phyloP scores from a whole-genome alignment of 768 basidiomycete genomes.

The Lactarius akahatsu region DNA sequence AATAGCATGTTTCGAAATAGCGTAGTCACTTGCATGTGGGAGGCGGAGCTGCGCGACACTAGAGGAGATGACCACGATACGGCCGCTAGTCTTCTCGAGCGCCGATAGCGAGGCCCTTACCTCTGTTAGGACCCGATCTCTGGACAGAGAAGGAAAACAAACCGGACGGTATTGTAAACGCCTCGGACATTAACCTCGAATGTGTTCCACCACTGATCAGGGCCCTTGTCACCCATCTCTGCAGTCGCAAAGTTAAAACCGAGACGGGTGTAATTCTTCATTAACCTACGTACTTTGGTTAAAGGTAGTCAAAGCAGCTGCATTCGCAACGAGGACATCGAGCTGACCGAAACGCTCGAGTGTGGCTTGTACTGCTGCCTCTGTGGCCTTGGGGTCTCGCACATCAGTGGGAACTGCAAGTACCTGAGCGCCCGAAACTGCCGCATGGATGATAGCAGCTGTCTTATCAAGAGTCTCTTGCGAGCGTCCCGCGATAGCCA shows the following conservation, averaged over 20 bases:
- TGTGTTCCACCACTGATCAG: too few species aligned
- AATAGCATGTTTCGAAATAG: too few species aligned
- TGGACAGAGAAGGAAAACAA: background rate
- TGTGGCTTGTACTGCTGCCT: background rate
- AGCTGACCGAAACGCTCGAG: too few species aligned
- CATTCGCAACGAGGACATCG: too few species aligned
- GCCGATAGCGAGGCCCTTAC: slow-evolving; percentile 10
- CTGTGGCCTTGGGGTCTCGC: background rate
- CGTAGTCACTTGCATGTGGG: too few species aligned
- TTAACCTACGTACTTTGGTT: background rate
- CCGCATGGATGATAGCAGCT: slow-evolving; percentile 5
- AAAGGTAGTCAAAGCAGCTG: too few species aligned
- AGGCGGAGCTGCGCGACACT: too few species aligned
- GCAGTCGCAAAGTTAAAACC: background rate
- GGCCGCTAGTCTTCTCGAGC: background rate
- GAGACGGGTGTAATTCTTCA: background rate
- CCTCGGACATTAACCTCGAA: too few species aligned
- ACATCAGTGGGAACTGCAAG: too few species aligned
- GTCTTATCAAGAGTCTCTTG: slow-evolving; percentile 5
- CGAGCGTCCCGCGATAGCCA: too few species aligned
- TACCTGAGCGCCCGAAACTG: too few species aligned
- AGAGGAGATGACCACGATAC: too few species aligned
- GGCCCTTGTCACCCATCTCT: slow-evolving; percentile 29
- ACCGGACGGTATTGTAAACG: slow-evolving; percentile 29
- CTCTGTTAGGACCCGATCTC: background rate